phyloP scores from a whole-genome alignment of 2,329 filamentous ascomycete genomes.

The Fusarium bulbicola region DNA sequence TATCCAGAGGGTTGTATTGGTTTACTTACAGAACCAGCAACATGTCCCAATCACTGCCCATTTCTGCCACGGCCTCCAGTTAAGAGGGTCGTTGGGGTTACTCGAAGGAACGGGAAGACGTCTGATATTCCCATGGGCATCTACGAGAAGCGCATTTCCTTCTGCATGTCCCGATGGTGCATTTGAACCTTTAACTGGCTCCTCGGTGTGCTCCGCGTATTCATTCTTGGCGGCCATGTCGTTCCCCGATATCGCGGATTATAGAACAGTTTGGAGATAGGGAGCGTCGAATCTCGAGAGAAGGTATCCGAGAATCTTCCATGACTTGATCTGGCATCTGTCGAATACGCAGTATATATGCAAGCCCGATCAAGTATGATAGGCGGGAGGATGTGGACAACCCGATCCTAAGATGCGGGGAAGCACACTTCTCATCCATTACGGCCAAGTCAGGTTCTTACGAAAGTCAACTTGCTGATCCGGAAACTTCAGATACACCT shows the following conservation, averaged over 20 bases:
- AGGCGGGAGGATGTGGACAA: not conserved
- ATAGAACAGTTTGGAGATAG: not conserved
- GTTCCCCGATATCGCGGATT: accelerated
- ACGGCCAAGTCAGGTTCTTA: not conserved
- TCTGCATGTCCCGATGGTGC: not conserved
- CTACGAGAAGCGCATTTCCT: not conserved
- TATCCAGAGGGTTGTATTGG: accelerated
- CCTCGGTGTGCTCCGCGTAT: not conserved
- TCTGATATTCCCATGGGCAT: not conserved
- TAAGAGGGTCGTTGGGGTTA: not conserved
- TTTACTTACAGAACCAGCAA: not conserved
- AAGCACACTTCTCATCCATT: not conserved
- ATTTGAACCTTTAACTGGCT: not conserved
- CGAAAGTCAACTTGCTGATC: accelerated
- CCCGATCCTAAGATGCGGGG: not conserved
- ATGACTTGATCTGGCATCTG: not conserved
- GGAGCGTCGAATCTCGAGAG: not conserved
- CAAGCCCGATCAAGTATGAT: accelerated
- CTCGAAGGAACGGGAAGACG: not conserved
- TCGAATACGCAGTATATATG: not conserved
- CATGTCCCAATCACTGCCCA: not conserved
- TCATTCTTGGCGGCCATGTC: not conserved
- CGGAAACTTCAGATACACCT: not conserved
- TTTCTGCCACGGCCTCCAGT: not conserved
- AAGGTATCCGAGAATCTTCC: not conserved